Base-by-base conservation (phyloP, 2,329 filamentous ascomycete genomes). In the Sporothrix brasiliensis region DNA sequence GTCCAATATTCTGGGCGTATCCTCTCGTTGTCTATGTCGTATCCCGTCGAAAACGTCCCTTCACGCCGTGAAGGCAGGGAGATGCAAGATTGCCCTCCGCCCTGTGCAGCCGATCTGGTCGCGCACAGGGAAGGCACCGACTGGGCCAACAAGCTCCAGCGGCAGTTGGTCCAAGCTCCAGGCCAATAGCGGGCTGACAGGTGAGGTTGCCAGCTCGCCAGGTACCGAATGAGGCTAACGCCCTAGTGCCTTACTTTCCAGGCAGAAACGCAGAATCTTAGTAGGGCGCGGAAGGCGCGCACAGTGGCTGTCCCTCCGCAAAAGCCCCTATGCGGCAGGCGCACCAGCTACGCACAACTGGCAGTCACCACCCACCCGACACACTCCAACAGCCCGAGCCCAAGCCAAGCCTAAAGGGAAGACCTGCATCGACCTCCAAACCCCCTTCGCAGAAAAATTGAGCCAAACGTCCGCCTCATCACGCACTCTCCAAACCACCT, bases 371-470 rank as follows among this genome's bases (percentile, higher is more conserved):
- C 63, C 27, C 41, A 63, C 58, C 56, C 21, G 21, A 14, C 24
- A 30, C 52, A 14, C 13, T 4, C 60, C 47, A 49, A 24, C 67
- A 49, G 21, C 56, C 49, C 34, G 24, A 34, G 58, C 53, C 39
- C 53, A 14, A 49, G 56, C 56, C 54, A 61, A 24, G 50, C 65
- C 53, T 39, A 16, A 49, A 63, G 60, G 21, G 41, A 63, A 44
- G 52, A 41, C 44, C 52, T 67, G 67, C 67, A 69, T 71, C 70
- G 53, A 69, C 67, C 61, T 61, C 7, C 14, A 61, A 54, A 21
- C 34, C 68, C 67, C 67, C 68, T 67, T 69, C 53, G 47, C 68
- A 30, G 63, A 71, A 72, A 72, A 72, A 72, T 58, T 71, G 41
- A 68, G 56, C 63, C 70, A 70, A 34, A 68, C 70, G 44, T 69